A percentile compares a stretch with the other conserved stretches of the same genome.
Conservation (phyloP, 495 filamentous ascomycete genomes). For the Podospora comata region DNA sequence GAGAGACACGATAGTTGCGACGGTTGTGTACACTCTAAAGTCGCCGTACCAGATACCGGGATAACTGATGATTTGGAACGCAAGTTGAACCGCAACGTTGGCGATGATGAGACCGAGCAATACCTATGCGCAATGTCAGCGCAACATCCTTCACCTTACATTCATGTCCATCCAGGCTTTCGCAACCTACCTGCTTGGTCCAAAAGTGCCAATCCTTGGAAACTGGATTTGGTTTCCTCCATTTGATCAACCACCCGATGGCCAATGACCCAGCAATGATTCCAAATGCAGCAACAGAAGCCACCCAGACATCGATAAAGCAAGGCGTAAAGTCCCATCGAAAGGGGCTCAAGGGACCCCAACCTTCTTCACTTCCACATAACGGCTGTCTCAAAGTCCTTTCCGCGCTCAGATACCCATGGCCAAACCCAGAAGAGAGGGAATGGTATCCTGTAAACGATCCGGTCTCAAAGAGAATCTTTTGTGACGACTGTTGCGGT, state of each 20-base stretch:
- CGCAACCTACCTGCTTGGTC: constrained; percentile 70
- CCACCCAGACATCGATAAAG: constrained; percentile 85
- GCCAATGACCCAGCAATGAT: constrained; percentile 72
- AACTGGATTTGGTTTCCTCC: constrained; percentile 62
- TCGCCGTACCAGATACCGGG: constrained; percentile 70
- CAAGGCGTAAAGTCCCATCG: constrained; percentile 95
- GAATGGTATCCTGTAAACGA: constrained; percentile 52
- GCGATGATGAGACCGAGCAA: constrained; percentile 67
- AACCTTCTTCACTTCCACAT: constrained; percentile 86
- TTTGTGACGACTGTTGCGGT: constrained; percentile 31
- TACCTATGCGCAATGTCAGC: constrained; percentile 44
- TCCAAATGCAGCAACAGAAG: constrained; percentile 70
- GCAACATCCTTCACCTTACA: constrained; percentile 8
- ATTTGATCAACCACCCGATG: constrained; percentile 60
- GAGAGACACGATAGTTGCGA: constrained; percentile 73
- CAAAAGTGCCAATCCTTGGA: constrained; percentile 95
- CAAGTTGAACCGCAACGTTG: constrained; percentile 67
- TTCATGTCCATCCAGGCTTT: neutral
- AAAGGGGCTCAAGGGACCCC: constrained; percentile 83
- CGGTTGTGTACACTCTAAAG: constrained; percentile 87
- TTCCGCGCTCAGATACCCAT: constrained; percentile 46
- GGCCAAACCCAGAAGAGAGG: constrained; percentile 36
- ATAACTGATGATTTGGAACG: constrained; percentile 71
- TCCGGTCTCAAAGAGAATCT: constrained; percentile 48
- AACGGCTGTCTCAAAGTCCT: constrained; percentile 57